Base-by-base conservation (phyloP, 2,329 filamentous ascomycete genomes). In the Zymoseptoria brevis region DNA sequence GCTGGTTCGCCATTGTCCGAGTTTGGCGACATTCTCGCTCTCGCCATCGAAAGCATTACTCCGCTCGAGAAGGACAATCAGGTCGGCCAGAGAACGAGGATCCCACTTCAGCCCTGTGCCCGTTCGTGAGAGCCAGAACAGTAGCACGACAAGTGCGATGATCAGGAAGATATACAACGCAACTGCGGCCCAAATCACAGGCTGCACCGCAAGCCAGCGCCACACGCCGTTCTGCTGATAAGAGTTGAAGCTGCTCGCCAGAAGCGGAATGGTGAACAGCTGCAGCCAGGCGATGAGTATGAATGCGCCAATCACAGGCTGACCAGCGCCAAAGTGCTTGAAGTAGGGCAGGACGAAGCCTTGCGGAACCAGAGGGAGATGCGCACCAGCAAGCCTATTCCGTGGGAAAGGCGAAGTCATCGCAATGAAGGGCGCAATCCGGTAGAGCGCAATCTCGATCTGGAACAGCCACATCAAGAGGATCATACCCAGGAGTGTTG, bases 51-150 rank as follows among this genome's bases (percentile, higher is more conserved):
- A 80, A 19, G 87, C 84, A 73, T 96, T 96, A 64, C 89, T 92
- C 60, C 88, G 83, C 64, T 90, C 87, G 24, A 96, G 80, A 9
- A 96, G 79, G 1, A 87, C 83, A 50, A 94, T 81, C 45, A 96
- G 77, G 70, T 96, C 91, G 2, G 89, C 92, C 7, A 96, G 77
- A 22, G 87, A 93, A 52, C 87, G 81, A 2, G 90, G 83, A 70
- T 96, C 90, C 92, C 92, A 96, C 69, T 87, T 82, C 62, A 96
- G 77, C 0, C 91, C 91, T 0, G 90, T 95, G 29, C 82, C 79
- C 19, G 55, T 58, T 19, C 61, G 60, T 21, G 79, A 75, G 57
- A 81, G 76, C 63, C 84, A 87, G n/a, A 84, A 63, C 62, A 87
- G 75, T 8, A 92, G 71, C 1, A 84, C 73, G 9, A 83, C 57